A percentile compares a stretch with the other conserved stretches of the same genome.
These are phyloP conservation scores for Fraxinus greggii DNA, from an alignment of 305 asterid species.

Conservation along the genomic window DNA sequence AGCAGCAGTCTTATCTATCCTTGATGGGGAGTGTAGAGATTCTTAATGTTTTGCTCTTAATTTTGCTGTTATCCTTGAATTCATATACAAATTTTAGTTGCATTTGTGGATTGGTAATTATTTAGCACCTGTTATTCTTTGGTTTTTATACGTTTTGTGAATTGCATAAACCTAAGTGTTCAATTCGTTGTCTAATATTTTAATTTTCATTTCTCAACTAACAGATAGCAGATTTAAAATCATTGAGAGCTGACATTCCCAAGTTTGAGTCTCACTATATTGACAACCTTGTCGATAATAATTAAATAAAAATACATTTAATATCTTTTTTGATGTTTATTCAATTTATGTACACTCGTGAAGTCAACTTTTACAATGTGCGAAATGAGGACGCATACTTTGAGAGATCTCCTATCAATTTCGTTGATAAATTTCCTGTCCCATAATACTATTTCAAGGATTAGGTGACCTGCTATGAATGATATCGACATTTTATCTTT, in stretches of 20 bases:
- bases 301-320: slow-evolving; percentile 16
- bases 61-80: neutral
- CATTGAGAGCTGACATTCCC: slow-evolving; percentile 65
- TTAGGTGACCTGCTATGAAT: slow-evolving; percentile 68
- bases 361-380: slow-evolving; percentile 31
- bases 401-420: slow-evolving; percentile 86
- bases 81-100: neutral
- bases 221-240: slow-evolving; percentile 83
- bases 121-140: neutral
- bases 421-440: slow-evolving; percentile 70
- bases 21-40: neutral
- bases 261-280: slow-evolving; percentile 85
- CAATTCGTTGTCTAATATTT: neutral
- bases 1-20: neutral
- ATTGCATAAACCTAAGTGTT: neutral
- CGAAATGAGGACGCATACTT: slow-evolving; percentile 59
- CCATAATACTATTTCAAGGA: slow-evolving; percentile 85
- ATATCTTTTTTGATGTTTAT: neutral
- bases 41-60: neutral
- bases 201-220: slow-evolving; percentile 14
- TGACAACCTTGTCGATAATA: slow-evolving; percentile 80
- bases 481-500: neutral
- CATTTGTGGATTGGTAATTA: neutral
- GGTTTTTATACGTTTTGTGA: neutral
- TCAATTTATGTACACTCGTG: neutral